phyloP scores from a whole-genome alignment of 2,329 filamentous ascomycete species.

The Fusarium subglutinans region DNA sequence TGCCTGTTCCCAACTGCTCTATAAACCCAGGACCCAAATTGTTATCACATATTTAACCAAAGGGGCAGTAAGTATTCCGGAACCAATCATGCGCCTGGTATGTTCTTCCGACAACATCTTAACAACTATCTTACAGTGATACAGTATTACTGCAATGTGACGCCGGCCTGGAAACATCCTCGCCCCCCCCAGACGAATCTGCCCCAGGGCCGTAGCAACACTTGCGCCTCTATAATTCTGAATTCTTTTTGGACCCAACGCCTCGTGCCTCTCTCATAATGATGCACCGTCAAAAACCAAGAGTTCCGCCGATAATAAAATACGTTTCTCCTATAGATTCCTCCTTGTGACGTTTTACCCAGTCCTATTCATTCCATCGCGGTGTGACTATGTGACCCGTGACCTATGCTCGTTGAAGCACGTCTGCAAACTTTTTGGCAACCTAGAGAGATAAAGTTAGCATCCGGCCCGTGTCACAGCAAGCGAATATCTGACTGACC shows the following conservation, averaged over 20 bases:
- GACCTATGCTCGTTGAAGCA: slow-evolving; percentile 47
- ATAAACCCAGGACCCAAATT: neutral
- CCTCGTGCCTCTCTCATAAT: slow-evolving; percentile 28
- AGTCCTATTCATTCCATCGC: slow-evolving; percentile 1
- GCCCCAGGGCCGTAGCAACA: slow-evolving; percentile 22
- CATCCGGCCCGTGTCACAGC: neutral
- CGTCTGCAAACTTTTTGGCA: slow-evolving; percentile 49
- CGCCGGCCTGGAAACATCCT: slow-evolving; percentile 15
- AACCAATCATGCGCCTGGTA: slow-evolving; percentile 41
- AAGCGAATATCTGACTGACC: slow-evolving; percentile 59
- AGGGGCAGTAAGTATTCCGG: slow-evolving; percentile 11
- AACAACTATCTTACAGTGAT: slow-evolving; percentile 51
- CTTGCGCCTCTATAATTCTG: slow-evolving; percentile 42
- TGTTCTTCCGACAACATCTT: slow-evolving; percentile 41
- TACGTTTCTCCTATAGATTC: slow-evolving; percentile 23
- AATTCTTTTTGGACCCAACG: slow-evolving; percentile 43
- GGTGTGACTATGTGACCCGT: neutral
- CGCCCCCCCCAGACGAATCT: slow-evolving; percentile 44
- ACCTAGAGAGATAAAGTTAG: slow-evolving; percentile 41
- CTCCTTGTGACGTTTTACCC: slow-evolving; percentile 27
- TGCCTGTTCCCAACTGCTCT: neutral
- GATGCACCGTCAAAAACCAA: slow-evolving; percentile 40
- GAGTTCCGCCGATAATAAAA: slow-evolving; percentile 30
- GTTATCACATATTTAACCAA: neutral
- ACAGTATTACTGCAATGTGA: slow-evolving; percentile 48